Evolutionary conservation across 371 early-diverging fungal species (phyloP), one percentile per base, ranked within the genome.

Genomic region (Paramicrosporidium saccamoebae): DNA sequence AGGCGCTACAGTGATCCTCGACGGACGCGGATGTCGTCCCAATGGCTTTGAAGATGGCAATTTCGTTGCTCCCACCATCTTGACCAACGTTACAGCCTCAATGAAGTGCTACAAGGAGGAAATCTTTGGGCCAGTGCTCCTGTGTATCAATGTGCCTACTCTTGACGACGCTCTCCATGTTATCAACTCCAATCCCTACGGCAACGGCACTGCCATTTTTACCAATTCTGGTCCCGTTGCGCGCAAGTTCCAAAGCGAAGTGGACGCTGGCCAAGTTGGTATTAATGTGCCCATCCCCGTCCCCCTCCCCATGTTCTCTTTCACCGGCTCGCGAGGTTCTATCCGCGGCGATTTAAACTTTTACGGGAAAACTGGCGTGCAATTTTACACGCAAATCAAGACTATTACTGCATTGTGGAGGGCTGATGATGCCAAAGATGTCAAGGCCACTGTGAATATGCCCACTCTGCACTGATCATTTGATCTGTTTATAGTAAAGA

Each of bases 341-440:
- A 82, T 90, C 32, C 47, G 59, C 25, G 92, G 92, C 19, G 92
- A 90, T 35, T 45, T 78, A 30, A 82, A 90, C 65, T 90, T 90
- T 35, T 90, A 84, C 39, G 71, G 71, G 12, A 28, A 39, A 43
- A 46, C 57, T 16, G 74, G 72, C 26, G 37, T 74, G 25, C 48
- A 42, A 38, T 86, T 86, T 44, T 86, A 69, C 49, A 82, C 90
- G 23, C 63, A 66, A 40, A 61, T 61, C 37, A 88, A 88, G 63
- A 82, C 88, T 3, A 60, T 86, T 24, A 86, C 84, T 31, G 53
- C 79, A 20, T 50, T 77, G 27, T 88, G 86, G 86, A 55, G 75
- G 32, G 52, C 58, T 27, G 65, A 74, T 39, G 82, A 81, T 33
- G 68, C 58, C 16, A 17, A 18, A 13, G 39, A 35, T 11, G 42